Evolutionary conservation across 345 rosid genomes (phyloP), one percentile per base, ranked within the genome.

Genomic region (Trapa bicornis): DNA sequence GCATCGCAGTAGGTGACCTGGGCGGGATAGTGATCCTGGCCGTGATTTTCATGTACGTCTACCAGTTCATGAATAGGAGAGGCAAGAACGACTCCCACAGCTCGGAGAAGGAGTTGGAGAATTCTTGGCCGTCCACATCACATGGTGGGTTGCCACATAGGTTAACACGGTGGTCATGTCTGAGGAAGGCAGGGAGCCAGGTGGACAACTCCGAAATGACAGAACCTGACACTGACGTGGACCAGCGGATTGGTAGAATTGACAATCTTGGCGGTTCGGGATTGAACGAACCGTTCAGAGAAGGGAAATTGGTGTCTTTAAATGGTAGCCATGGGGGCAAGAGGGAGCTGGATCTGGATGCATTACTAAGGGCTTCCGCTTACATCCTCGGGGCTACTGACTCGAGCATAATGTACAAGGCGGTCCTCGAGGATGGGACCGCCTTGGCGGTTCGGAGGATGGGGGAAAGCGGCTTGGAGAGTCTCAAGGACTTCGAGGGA

Each of bases 331-430:
- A 22, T 22, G 29, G 29, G 29, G 89, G 81, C 64, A 80, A 80
- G 68, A 83, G 79, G 67, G 76, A 79, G 77, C 84, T 91, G 0
- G 97, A 94, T 75, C 78, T 91, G 10, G 97, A 94, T 63, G 79
- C 83, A 2, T 76, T 94, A 65, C 91, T 94, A 1, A 87, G 81
- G 83, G 96, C 97, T 5, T 88, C 96, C 0, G 96, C 98, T 22
- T 91, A 89, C 63, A 94, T 89, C 37, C 71, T 94, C 12, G 99
- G 97, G 5, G 99, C 96, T 1, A 84, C 96, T n/a, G 99, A 97
- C 37, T 91, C 95, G 22, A 87, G 97, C 70, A 94, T 91, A 66
- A 78, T 85, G 92, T 94, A 91, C 80, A 94, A 91, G 78, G 95
- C 92, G 15, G 95, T 94, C 64, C 91, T 94, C 0, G 92, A 94